Percentiles rank a stretch among this genome's conserved stretches.
Conservation (phyloP, 176 grass and related monocot species). For the Carex myosuroides region DNA sequence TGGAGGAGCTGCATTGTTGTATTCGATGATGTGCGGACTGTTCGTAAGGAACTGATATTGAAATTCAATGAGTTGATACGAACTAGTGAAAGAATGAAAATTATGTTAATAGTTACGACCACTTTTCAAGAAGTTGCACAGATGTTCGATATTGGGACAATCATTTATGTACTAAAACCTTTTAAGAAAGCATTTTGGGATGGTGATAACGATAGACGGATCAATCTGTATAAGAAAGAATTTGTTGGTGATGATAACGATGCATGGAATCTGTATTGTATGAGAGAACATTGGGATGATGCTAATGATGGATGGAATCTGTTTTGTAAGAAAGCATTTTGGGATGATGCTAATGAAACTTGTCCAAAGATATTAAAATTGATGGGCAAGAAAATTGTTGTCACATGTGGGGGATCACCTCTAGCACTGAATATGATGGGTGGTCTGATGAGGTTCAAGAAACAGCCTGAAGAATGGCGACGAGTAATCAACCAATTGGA, state of each 20-base stretch:
- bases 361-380: background rate
- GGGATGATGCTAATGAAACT: background rate
- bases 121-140: background rate
- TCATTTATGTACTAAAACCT: too few relatives aligned
- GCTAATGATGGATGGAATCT: background rate
- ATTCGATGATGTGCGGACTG: background rate
- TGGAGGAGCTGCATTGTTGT: background rate
- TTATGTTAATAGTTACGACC: too few relatives aligned
- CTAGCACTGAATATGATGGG: slow-evolving; percentile 3
- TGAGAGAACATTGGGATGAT: too few relatives aligned
- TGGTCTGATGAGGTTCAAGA: slow-evolving; percentile 5
- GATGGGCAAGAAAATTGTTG: background rate
- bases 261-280: too few relatives aligned
- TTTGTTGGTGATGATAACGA: too few relatives aligned
- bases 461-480: background rate
- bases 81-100: fast-evolving
- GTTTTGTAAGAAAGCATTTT: background rate
- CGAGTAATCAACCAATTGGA: slow-evolving; percentile 10
- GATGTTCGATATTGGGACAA: too few relatives aligned
- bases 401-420: background rate
- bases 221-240: too few relatives aligned
- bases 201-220: too few relatives aligned
- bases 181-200: background rate
- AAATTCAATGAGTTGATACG: too few relatives aligned
- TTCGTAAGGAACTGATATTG: too few relatives aligned